Evolutionary conservation across 306 rosid genomes (phyloP), one percentile per base, ranked within the genome.

Genomic region (Cucumis sativus): DNA sequence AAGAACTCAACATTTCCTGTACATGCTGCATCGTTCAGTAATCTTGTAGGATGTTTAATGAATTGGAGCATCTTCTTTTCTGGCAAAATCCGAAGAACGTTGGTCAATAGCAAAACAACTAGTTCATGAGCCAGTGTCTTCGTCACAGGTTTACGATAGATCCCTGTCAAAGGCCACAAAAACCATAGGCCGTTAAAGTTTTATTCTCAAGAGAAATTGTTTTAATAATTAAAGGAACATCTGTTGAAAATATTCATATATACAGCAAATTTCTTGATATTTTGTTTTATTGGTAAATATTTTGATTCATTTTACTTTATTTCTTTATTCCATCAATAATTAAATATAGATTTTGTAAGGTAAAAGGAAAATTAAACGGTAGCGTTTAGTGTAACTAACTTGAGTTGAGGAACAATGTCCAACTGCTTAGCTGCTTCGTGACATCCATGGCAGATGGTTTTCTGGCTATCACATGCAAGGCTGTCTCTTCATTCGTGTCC

Each of bases 1-100:
- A 84, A 40, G 21, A 84, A 81, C 67, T 84, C 84, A 61, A 51
- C 45, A 45, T 81, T 84, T 6, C 87, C 87, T 12, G 47, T 25
- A 10, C 59, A 6, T 7, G 85, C 72, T 12, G 83, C 87, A 16
- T 75, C 79, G 39, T 75, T 57, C 7, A 81, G 10, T 33, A 76
- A n/a, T 5, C 37, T 1, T 58, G 52, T 60, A 18, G 65, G 65
- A 23, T 60, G 8, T 60, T 60, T 60, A 23, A 60, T 60, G 28
- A 84, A 25, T 4, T 15, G 1, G 18, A 40, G 55, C 60, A 81
- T 69, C 1, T 43, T 2, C 1, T 41, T 20, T 1, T 75, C 52
- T 2, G 18, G 12, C 1, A 59, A 59, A 35, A 16, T 60, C 4
- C 52, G 23, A 33, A 43, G 37, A 69, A 75, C 76, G 21, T 43